Conservation (phyloP, 2,329 filamentous ascomycete genomes). For the Beauveria bassiana region DNA sequence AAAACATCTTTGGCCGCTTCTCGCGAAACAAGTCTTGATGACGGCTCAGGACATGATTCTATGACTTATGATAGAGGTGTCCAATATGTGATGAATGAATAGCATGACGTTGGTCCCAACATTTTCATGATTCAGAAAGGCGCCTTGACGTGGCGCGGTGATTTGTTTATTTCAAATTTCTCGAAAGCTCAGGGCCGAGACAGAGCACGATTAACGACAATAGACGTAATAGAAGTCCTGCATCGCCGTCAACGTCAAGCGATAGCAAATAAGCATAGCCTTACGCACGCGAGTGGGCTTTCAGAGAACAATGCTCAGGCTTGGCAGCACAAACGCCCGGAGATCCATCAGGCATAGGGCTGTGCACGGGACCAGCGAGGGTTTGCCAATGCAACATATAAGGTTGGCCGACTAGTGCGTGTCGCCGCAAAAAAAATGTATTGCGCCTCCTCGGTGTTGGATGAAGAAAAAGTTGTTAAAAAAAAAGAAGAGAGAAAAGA, state of each 20-base stretch:
- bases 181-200: too few species aligned
- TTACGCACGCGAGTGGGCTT: slow-evolving; percentile 5
- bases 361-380: neutral
- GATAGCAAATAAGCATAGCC: neutral
- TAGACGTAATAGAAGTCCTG: neutral
- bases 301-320: neutral
- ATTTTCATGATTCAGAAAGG: too few species aligned
- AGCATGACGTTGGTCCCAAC: too few species aligned
- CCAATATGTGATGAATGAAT: too few species aligned
- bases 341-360: neutral
- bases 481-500: too few species aligned
- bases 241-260: neutral
- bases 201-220: neutral
- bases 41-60: neutral
- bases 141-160: too few species aligned
- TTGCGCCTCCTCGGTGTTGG: neutral
- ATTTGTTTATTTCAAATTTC: too few species aligned
- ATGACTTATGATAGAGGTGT: neutral
- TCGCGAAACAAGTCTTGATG: slow-evolving; percentile 5
- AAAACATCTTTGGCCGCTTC: slow-evolving; percentile 8
- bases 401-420: neutral
- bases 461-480: too few species aligned
- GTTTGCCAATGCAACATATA: neutral
- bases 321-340: neutral
- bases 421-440: neutral